A percentile compares a stretch with the other conserved stretches of the same genome.
phyloP scores from a whole-genome alignment of 2,329 filamentous ascomycete species.

The Beauveria scarabaeidicola region DNA sequence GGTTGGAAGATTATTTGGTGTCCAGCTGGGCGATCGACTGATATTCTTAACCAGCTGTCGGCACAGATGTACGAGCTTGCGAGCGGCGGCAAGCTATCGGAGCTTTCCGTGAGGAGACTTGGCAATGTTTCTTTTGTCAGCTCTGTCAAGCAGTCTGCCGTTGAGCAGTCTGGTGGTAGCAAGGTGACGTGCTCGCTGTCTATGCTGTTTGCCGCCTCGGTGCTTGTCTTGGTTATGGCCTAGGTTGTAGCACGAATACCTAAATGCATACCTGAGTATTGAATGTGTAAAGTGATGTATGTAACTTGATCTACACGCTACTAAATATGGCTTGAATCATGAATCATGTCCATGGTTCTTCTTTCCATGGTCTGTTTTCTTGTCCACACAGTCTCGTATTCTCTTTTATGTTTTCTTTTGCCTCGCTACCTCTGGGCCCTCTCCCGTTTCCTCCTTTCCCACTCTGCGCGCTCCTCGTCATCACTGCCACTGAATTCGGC shows the following conservation, averaged over 20 bases:
- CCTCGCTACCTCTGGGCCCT: slow-evolving; percentile 21
- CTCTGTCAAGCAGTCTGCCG: slow-evolving; percentile 16
- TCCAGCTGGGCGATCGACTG: slow-evolving; percentile 52
- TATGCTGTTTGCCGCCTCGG: background rate
- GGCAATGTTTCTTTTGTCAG: slow-evolving; percentile 28
- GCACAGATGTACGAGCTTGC: slow-evolving; percentile 41
- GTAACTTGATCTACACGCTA: background rate
- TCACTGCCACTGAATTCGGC: slow-evolving; percentile 57
- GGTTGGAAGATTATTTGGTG: slow-evolving; percentile 76
- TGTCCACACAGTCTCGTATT: background rate
- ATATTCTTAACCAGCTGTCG: slow-evolving; percentile 46
- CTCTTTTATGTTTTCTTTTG: background rate
- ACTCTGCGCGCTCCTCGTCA: slow-evolving; percentile 55
- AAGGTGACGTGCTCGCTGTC: background rate
- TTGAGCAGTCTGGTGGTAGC: too few relatives aligned
- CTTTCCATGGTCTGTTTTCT: background rate
- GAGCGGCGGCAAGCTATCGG: slow-evolving; percentile 30
- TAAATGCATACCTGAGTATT: background rate
- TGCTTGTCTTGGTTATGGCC: background rate
- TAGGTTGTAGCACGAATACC: slow-evolving; percentile 1
- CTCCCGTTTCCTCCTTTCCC: slow-evolving; percentile 43
- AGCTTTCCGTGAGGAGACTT: slow-evolving; percentile 23
- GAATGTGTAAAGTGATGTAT: background rate
- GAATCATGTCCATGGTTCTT: background rate
- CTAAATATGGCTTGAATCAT: background rate